Conservation (phyloP, 1,284 basidiomycete genomes). For the Athelia sp. region DNA sequence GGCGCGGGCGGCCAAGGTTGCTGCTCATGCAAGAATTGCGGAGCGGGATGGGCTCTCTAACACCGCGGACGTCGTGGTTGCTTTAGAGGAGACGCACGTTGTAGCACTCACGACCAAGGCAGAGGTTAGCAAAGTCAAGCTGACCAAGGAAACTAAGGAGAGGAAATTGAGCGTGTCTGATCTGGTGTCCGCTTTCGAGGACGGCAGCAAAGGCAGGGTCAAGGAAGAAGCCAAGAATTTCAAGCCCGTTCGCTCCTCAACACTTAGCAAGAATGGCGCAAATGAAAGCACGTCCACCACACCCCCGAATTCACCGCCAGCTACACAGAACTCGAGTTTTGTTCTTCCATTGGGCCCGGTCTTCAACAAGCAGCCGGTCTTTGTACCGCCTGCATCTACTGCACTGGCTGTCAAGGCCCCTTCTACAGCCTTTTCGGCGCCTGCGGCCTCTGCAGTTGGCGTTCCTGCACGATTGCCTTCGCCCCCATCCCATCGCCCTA, state of each 20-base stretch:
- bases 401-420: constrained; percentile 24
- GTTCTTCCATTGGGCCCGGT: constrained; percentile 37
- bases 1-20: constrained; percentile 44
- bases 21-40: constrained; percentile 65
- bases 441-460: constrained; percentile 39
- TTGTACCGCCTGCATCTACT: constrained; percentile 36
- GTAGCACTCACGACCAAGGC: neutral
- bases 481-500: constrained; percentile 19
- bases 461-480: constrained; percentile 31
- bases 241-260: constrained; percentile 5
- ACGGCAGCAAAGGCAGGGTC: constrained; percentile 1
- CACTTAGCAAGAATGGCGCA: neutral
- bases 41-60: constrained; percentile 40
- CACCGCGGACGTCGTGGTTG: neutral
- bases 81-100: neutral
- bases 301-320: constrained; percentile 52
- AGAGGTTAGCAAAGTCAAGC: neutral
- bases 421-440: constrained; percentile 33
- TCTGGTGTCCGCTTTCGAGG: constrained; percentile 30
- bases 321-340: constrained; percentile 24
- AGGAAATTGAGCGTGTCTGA: constrained; percentile 54
- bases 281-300: constrained; percentile 45
- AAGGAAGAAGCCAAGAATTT: constrained; percentile 1
- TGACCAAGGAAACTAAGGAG: constrained; percentile 11
- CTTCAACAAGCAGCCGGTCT: constrained; percentile 58